Evolutionary conservation across 352 stramenopile genomes (phyloP).

Genomic region (Globisporangium alternatum): DNA sequence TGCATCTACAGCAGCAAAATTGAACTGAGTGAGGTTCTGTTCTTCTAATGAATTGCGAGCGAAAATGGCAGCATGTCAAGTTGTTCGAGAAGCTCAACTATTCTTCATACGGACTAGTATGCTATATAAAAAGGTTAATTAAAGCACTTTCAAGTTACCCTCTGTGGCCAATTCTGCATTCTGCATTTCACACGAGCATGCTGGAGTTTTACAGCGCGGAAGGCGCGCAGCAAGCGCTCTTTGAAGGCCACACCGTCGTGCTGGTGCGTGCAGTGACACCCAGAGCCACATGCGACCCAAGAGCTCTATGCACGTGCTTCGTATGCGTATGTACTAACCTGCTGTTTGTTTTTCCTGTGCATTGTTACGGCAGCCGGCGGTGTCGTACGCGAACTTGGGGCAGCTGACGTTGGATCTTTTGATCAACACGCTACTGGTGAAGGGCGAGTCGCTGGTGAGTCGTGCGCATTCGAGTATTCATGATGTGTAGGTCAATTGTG

Average conservation of each 20-base stretch:
- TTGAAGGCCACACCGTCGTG: conserved; percentile 52
- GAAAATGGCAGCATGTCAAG: no score
- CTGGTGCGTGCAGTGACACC: conserved; percentile 29
- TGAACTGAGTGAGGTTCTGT: neutral
- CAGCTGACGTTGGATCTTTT: conserved; percentile 76
- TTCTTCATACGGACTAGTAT: no score
- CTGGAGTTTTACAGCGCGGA: conserved; percentile 11
- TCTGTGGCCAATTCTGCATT: neutral
- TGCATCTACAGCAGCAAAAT: neutral
- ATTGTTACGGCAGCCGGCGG: conserved; percentile 37
- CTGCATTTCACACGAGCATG: conserved; percentile 8
- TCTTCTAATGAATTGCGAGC: neutral
- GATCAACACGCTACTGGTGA: conserved; percentile 69
- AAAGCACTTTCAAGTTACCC: neutral
- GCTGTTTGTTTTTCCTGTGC: conserved; percentile 1
- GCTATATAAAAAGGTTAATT: neutral
- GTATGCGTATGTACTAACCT: neutral
- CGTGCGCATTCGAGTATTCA: neutral
- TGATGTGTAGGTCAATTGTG: neutral
- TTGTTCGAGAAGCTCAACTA: no score
- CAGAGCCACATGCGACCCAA: no score
- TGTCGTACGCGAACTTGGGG: conserved; percentile 81
- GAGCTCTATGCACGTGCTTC: neutral
- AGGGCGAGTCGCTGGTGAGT: conserved; percentile 43
- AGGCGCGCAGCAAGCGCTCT: conserved; percentile 23